A percentile compares a stretch with the other conserved stretches of the same genome.
Evolutionary conservation across 2,329 filamentous ascomycete species (phyloP).

Genomic region (Colletotrichum sp.): DNA sequence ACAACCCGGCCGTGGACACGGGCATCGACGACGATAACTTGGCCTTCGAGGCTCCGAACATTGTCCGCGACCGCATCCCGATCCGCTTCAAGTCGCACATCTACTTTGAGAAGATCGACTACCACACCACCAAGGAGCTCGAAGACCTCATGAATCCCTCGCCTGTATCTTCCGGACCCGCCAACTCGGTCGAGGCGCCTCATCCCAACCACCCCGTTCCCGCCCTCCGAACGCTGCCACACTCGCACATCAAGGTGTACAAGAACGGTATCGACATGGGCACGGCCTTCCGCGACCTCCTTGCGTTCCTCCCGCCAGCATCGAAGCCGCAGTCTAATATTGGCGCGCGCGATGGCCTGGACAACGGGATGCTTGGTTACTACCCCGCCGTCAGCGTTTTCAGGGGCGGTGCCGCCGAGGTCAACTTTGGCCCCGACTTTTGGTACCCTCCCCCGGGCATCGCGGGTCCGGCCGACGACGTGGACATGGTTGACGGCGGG

Average conservation of each 20-base stretch:
- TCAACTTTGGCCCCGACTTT: constrained; percentile 94
- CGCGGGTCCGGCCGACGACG: constrained; percentile 45
- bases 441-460: constrained; percentile 80
- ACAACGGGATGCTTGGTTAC: constrained; percentile 95
- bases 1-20: constrained; percentile 83
- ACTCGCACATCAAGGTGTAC: constrained; percentile 86
- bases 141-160: constrained; percentile 82
- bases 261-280: constrained; percentile 91
- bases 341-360: constrained; percentile 83
- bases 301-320: constrained; percentile 90
- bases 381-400: constrained; percentile 94
- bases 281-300: constrained; percentile 84
- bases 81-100: constrained; percentile 93
- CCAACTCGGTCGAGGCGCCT: constrained; percentile 61
- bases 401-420: constrained; percentile 86
- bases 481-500: constrained; percentile 47
- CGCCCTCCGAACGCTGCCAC: constrained; percentile 84
- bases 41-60: constrained; percentile 71
- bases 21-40: constrained; percentile 60
- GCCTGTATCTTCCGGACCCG: constrained; percentile 47
- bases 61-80: constrained; percentile 93
- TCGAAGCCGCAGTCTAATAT: constrained; percentile 75
- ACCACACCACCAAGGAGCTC: constrained; percentile 85
- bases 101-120: constrained; percentile 93
- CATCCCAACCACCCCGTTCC: constrained; percentile 75